Evolutionary conservation across 106 monocot species (phyloP), one percentile per base, ranked within the genome.

Genomic region (Cymbidium sinense): DNA sequence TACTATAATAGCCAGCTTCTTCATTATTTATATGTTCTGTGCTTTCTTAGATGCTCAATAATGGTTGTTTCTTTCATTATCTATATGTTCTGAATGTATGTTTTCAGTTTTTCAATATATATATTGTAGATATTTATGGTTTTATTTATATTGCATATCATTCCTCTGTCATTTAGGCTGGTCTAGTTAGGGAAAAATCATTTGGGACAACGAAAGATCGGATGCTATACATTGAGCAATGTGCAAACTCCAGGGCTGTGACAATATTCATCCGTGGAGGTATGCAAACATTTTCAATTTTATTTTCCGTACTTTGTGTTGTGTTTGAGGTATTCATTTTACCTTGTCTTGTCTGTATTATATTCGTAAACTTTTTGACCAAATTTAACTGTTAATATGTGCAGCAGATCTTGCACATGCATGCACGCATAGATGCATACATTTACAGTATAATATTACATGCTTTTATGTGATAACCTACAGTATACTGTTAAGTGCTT

Each of bases 191-290:
- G 81, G 98, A 98, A 78, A 98, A 98, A 80, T 88, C 98, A 80
- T 98, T 98, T 86, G 98, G 98, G 61, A 98, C 98, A 29, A 98
- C 98, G 3, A 98, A 98, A 75, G 98, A 98, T 23, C 75, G 94
- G 70, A 98, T 98, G 98, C 34, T 98, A 34, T 98, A 98, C 62
- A 98, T 98, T 83, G 98, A 98, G 65, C 76, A 88, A 74, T 98
- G 98, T 82, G 94, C 98, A 76, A 98, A 98, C 82, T 98, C 98
- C 20, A 94, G 80, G 83, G 98, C 98, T 51, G 98, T 98, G 20
- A 98, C 98, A 41, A 87, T 98, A 55, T 98, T 98, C 83, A 98
- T 98, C 50, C 94, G 98, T 77, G 98, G 94, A 47, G 98, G 98
- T 98, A 89, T 69, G 85, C 78, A 13, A 29, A 20, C 71, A 71